Base-by-base conservation (phyloP, 2,329 filamentous ascomycete genomes). In the Thelonectria olida region DNA sequence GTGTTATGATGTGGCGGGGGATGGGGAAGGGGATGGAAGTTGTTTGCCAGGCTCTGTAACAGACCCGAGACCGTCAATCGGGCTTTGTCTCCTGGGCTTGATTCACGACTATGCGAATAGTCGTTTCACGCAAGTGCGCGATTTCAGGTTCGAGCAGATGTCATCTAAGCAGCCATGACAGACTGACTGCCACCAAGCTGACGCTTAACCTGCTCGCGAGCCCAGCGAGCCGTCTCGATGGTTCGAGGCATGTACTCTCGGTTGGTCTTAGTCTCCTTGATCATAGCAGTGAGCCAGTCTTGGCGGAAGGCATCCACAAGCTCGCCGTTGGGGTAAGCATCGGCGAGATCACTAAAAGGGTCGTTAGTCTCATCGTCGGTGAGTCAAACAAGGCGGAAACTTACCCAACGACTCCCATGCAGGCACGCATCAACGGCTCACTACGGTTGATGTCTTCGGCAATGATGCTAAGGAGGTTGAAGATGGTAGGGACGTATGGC, bases 361-460 rank as follows among this genome's bases (percentile, higher is more conserved):
- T 20, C 12, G 49, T 73, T 68, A 73, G 66, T 38, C 38, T 28
- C 12, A 19, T 17, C 9, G 2, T 28, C 4, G 6, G 15, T 27
- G 5, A 36, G n/a, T 17, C 12, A 13, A 7, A 63, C 9, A 4
- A 63, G 51, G 39, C 5, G 12, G 49, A 13, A 17, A 80, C 90
- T 76, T 86, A 97, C 93, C 94, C 96, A 80, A 99, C 92, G 56
- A 98, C 94, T 77, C 96, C 96, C 92, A 98, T 98, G 8, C 92
- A 88, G n/a, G 95, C 92, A 69, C 96, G 88, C 85, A 98, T 90
- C 49, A 99, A 84, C 34, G 92, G 89, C 80, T 99, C 96, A 73
- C 93, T 97, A 70, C 93, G 91, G 83, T 96, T 97, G 67, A 86
- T 84, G 75, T 98, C 96, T 67, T 87, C 84, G 61, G 90, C 90